phyloP scores from a whole-genome alignment of 225 moss, liverwort and hornwort species.

The Sphagnum contortum region DNA sequence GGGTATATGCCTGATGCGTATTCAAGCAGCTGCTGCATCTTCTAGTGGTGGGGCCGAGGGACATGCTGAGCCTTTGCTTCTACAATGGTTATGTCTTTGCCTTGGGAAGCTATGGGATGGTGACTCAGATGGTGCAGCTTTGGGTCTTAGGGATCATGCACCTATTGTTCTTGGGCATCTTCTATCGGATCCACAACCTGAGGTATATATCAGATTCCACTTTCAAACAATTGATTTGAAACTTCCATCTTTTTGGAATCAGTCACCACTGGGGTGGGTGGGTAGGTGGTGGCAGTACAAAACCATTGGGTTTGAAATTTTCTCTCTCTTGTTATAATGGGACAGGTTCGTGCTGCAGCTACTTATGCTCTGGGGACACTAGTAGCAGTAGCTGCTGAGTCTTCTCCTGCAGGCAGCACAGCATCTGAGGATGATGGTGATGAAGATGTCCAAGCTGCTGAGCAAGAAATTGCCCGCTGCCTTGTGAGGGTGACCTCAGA shows the following conservation, averaged over 20 bases:
- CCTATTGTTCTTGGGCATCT: constrained; percentile 22
- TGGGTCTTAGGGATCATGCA: constrained; percentile 30
- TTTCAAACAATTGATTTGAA: too few species aligned
- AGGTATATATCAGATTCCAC: constrained; percentile 13
- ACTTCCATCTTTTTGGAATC: too few species aligned
- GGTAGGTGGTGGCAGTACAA: too few species aligned
- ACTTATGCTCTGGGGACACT: constrained; percentile 46
- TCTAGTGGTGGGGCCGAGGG: constrained; percentile 5
- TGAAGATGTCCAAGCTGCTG: constrained; percentile 22
- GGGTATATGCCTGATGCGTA: constrained; percentile 29
- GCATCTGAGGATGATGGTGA: constrained; percentile 33
- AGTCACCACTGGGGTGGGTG: too few species aligned
- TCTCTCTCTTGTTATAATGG: not conserved
- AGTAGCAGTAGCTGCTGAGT: constrained; percentile 15
- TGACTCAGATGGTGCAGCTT: constrained; percentile 26
- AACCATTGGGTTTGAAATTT: not conserved
- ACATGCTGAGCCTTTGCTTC: constrained; percentile 28
- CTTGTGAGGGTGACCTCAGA: constrained; percentile 34
- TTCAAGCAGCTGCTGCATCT: constrained; percentile 20
- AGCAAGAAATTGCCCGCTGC: constrained; percentile 33
- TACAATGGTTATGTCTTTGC: constrained; percentile 51
- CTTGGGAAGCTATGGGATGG: constrained; percentile 54
- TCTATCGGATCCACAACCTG: constrained; percentile 40
- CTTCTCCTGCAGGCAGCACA: constrained; percentile 3
- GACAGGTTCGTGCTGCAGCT: constrained; percentile 49